Percentiles rank a stretch among this genome's conserved stretches.
Conservation (phyloP, 495 filamentous ascomycete species). For the Xanthoparmelia taractica region DNA sequence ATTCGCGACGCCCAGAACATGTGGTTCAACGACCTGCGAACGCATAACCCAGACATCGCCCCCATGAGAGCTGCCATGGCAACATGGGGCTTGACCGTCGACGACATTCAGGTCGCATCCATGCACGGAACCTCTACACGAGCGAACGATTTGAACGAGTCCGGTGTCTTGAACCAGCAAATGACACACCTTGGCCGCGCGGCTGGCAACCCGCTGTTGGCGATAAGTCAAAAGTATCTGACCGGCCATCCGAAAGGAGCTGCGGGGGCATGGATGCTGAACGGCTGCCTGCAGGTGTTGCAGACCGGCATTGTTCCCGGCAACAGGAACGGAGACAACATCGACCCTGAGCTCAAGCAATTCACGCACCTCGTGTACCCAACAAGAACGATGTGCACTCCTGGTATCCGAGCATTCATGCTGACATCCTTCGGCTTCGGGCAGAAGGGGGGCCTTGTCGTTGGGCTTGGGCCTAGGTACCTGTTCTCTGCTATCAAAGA, state of each 20-base stretch:
- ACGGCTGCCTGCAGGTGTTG: slow-evolving; percentile 26
- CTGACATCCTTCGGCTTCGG: slow-evolving; percentile 30
- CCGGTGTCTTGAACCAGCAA: slow-evolving; percentile 9
- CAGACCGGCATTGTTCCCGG: slow-evolving; percentile 25
- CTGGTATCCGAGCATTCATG: slow-evolving; percentile 20
- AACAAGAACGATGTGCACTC: slow-evolving; percentile 9
- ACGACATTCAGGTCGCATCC: slow-evolving; percentile 25
- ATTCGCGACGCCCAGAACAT: background rate
- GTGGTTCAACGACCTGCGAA: background rate
- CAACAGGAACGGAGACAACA: slow-evolving; percentile 28
- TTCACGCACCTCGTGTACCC: slow-evolving; percentile 20
- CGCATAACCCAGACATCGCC: slow-evolving; percentile 14
- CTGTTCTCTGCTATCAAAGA: too few relatives aligned
- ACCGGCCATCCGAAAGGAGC: slow-evolving; percentile 30
- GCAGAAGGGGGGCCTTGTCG: too few relatives aligned
- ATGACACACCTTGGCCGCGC: slow-evolving; percentile 22
- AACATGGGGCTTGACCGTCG: slow-evolving; percentile 22
- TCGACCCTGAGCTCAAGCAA: slow-evolving; percentile 19
- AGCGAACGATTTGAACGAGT: slow-evolving; percentile 27
- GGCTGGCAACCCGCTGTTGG: slow-evolving; percentile 17
- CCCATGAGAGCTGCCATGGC: slow-evolving; percentile 24
- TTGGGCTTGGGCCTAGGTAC: too few relatives aligned
- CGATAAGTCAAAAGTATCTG: slow-evolving; percentile 25
- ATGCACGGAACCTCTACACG: slow-evolving; percentile 28
- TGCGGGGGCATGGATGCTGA: slow-evolving; percentile 30